phyloP scores from a whole-genome alignment of 768 basidiomycete species.

The Phaeotremella skinneri region DNA sequence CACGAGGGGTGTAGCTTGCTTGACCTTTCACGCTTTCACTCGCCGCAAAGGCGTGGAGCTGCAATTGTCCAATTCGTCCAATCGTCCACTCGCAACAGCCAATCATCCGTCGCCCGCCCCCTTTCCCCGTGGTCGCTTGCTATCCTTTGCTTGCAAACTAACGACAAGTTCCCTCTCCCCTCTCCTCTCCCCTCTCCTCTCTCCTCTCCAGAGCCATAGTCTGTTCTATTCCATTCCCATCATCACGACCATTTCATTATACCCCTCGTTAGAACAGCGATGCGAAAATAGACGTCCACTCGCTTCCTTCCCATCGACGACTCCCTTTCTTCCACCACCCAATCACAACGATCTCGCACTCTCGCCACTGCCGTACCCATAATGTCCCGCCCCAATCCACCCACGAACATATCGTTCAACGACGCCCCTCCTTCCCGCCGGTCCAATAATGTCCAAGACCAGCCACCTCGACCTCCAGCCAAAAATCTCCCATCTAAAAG shows the following conservation, averaged over 20 bases:
- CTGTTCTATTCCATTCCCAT: neutral
- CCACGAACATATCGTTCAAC: conserved; percentile 40
- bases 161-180: no score
- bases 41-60: no score
- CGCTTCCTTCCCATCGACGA: conserved; percentile 3
- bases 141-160: no score
- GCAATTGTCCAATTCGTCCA: no score
- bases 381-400: conserved; percentile 39
- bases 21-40: no score
- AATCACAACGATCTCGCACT: neutral
- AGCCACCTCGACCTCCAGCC: conserved; percentile 38
- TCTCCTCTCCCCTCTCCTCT: no score
- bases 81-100: no score
- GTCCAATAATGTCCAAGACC: conserved; percentile 20
- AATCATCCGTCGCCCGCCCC: no score
- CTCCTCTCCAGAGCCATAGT: neutral
- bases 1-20: no score
- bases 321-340: neutral
- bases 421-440: conserved; percentile 38
- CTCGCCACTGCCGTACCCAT: conserved; percentile 5
- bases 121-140: no score
- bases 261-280: neutral
- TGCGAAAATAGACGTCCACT: neutral
- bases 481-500: conserved; percentile 34
- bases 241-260: neutral